Conservation (phyloP, 164 flowering plant genomes). For the Chimonanthus salicifolius region DNA sequence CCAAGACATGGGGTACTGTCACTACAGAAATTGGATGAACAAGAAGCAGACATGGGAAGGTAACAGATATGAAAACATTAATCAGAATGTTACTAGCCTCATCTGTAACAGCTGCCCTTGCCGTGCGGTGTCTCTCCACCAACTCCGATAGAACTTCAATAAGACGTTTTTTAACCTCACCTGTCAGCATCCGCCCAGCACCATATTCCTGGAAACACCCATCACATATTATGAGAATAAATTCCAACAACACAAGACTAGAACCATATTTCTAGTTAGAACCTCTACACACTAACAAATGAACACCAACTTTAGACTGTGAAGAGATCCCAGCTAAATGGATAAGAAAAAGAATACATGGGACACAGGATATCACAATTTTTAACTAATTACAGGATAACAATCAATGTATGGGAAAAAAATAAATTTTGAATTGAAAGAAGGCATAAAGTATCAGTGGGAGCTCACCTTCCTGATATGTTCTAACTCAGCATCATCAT, state of each 20-base stretch:
- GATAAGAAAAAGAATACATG: neutral
- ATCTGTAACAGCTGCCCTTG: slow-evolving; percentile 88
- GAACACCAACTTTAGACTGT: neutral
- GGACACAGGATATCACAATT: neutral
- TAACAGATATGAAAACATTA: neutral
- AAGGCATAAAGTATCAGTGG: neutral
- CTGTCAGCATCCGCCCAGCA: slow-evolving; percentile 81
- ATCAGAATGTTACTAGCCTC: slow-evolving; percentile 2
- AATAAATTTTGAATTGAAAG: neutral
- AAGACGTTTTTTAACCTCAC: slow-evolving; percentile 78
- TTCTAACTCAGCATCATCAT: slow-evolving; percentile 88
- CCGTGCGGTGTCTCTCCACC: slow-evolving; percentile 81
- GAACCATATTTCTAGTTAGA: neutral
- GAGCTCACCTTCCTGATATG: slow-evolving; percentile 59
- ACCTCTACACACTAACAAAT: neutral
- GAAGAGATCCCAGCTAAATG: neutral
- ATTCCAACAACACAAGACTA: neutral
- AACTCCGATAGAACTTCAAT: slow-evolving; percentile 59
- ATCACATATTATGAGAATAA: neutral
- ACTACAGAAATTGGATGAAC: neutral
- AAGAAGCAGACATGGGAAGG: too few relatives aligned
- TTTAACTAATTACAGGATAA: neutral
- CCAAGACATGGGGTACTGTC: neutral
- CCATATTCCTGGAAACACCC: slow-evolving; percentile 61
- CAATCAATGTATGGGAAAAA: neutral